These are phyloP conservation scores for Geranomyces variabilis DNA, from an alignment of 192 early-diverging fungal genomes.

Conservation along the genomic window DNA sequence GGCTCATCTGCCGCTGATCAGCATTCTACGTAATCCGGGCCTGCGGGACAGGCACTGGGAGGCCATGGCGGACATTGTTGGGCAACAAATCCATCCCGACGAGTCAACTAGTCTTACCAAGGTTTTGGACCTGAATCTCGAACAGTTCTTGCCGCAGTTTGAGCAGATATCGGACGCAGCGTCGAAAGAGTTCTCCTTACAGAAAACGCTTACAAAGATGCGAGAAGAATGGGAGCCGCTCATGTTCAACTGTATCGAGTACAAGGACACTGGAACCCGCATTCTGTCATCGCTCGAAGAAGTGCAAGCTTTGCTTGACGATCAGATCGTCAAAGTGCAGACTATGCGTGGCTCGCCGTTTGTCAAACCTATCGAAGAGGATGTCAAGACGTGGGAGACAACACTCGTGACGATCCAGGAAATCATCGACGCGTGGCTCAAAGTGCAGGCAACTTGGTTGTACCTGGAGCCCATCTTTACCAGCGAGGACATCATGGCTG, in stretches of 20 bases:
- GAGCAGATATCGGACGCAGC: conserved; percentile 62
- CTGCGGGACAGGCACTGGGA: conserved; percentile 60
- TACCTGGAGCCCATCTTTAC: conserved; percentile 68
- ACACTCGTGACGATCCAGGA: conserved; percentile 58
- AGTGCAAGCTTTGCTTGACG: conserved; percentile 61
- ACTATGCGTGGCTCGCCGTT: conserved; percentile 64
- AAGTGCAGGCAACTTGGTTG: conserved; percentile 64
- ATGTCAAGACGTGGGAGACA: conserved; percentile 60
- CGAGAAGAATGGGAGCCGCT: conserved; percentile 62
- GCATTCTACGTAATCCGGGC: conserved; percentile 59
- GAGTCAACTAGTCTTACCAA: conserved; percentile 57
- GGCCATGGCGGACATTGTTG: conserved; percentile 56
- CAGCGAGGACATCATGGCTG: conserved; percentile 62
- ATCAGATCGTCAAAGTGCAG: conserved; percentile 66
- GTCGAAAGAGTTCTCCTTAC: conserved; percentile 61
- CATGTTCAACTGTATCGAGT: conserved; percentile 57
- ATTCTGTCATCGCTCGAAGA: conserved; percentile 65
- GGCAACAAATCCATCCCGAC: conserved; percentile 57
- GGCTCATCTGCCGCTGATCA: conserved; percentile 55
- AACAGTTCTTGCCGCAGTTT: conserved; percentile 52
- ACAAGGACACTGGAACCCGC: conserved; percentile 63
- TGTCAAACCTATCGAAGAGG: conserved; percentile 66
- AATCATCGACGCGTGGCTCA: conserved; percentile 65
- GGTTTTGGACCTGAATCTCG: conserved; percentile 55
- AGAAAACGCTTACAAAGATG: conserved; percentile 62